Evolutionary conservation across 1,284 basidiomycete species (phyloP).

Genomic region (Boletellus sp.): DNA sequence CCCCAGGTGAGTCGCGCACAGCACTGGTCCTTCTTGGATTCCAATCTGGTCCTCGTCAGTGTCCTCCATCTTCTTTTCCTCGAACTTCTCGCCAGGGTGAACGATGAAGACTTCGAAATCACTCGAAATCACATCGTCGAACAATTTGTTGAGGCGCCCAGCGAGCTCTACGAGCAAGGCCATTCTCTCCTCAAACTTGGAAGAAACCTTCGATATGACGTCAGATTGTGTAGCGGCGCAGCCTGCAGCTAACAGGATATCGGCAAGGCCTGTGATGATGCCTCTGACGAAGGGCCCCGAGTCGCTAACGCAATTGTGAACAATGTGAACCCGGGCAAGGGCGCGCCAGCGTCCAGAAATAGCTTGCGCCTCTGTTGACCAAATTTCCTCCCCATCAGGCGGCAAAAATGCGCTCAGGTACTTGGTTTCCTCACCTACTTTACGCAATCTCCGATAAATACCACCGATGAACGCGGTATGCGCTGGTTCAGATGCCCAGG

Average conservation of each 20-base stretch:
- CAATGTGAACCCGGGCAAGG: conserved; percentile 11
- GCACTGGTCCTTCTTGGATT: conserved; percentile 2
- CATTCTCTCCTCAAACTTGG: conserved; percentile 7
- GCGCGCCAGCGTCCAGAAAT: conserved; percentile 17
- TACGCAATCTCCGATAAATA: conserved; percentile 9
- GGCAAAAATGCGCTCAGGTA: background rate
- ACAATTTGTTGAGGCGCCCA: conserved; percentile 8
- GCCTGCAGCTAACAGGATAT: conserved; percentile 4
- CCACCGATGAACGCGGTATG: conserved; percentile 2
- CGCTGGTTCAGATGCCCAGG: conserved; percentile 14
- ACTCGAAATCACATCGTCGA: conserved; percentile 5
- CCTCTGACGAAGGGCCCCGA: background rate
- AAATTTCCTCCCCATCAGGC: background rate
- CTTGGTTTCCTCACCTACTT: conserved; percentile 3
- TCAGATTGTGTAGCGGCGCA: background rate
- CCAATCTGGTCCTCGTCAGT: background rate
- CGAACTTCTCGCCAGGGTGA: conserved; percentile 5
- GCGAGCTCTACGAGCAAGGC: background rate
- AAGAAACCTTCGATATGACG: background rate
- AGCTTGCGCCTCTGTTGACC: conserved; percentile 15
- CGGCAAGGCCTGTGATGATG: conserved; percentile 1
- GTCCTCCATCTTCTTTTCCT: conserved; percentile 3
- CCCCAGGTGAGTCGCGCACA: conserved; percentile 27
- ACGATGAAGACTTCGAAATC: conserved; percentile 9
- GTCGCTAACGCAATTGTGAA: conserved; percentile 3